Evolutionary conservation across 495 filamentous ascomycete genomes (phyloP), one percentile per base, ranked within the genome.

Genomic region (Chlorociboria aeruginascens): DNA sequence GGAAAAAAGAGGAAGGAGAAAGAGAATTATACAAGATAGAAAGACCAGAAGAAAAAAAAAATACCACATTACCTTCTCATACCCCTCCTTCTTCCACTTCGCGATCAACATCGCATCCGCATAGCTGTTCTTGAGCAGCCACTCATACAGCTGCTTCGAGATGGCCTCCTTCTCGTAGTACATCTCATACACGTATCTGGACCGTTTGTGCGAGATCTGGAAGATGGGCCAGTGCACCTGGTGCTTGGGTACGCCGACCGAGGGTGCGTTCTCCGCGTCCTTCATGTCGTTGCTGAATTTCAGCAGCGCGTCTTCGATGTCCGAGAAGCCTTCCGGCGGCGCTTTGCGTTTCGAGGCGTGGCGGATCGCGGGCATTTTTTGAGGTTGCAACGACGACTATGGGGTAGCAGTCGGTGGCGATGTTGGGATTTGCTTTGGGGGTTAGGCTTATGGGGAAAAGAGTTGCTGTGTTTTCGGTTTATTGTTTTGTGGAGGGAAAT

Each of bases 11-110:
- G n/a, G n/a, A n/a, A n/a, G n/a, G n/a, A n/a, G n/a, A n/a, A n/a
- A n/a, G n/a, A n/a, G n/a, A n/a, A n/a, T n/a, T n/a, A 35, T 35
- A n/a, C n/a, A 35, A 35, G 8, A 8, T 8, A 35, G 33, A 31
- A 44, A 16, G 12, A 25, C 9, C 39, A 43, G 10, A 43, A 53
- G 11, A 43, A 30, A 10, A n/a, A 52, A 29, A 43, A 31, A 2
- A 37, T n/a, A 43, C 16, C 13, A 63, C 71, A 40, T n/a, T 66
- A 86, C 85, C 79, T 97, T 96, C 68, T 97, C 92, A 66, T 99
- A 99, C 16, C 92, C 93, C 59, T 90, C 84, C 68, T 97, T 99
- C 76, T 99, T 99, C 92, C 92, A 99, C 68, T 99, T 97, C 12
- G 92, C 92, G 60, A 99, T 97, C 52, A 99, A 69, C 63, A 83